Evolutionary conservation across 2,329 filamentous ascomycete genomes (phyloP).

Genomic region (Cladophialophora yegresii): DNA sequence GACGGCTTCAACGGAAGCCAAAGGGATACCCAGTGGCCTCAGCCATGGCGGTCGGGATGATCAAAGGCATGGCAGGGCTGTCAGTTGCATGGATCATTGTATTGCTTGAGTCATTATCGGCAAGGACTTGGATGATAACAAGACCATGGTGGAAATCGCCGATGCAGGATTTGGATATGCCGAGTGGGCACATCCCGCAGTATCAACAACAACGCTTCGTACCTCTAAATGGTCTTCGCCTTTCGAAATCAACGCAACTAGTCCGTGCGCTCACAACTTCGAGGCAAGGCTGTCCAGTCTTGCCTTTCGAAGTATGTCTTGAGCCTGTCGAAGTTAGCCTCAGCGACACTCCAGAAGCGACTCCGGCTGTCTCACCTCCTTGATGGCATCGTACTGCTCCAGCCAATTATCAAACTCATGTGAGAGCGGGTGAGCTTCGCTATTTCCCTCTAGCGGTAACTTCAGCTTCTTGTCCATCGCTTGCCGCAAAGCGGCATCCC

Average conservation of each 20-base stretch:
- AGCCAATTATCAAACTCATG: slow-evolving; percentile 16
- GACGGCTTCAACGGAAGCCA: background rate
- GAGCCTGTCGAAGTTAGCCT: background rate
- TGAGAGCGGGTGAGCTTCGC: slow-evolving; percentile 3
- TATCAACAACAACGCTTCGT: background rate
- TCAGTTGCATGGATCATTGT: background rate
- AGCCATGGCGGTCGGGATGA: no score
- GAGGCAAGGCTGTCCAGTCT: background rate
- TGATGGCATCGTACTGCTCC: slow-evolving; percentile 14
- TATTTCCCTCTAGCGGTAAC: background rate
- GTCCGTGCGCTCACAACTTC: background rate
- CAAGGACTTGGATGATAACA: background rate
- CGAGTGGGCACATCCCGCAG: background rate
- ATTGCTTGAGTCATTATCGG: background rate
- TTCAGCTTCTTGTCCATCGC: background rate
- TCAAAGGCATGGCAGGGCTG: background rate
- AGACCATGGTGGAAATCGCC: background rate
- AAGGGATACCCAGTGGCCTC: background rate
- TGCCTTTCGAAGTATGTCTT: background rate
- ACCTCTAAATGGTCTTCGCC: background rate
- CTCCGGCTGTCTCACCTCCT: slow-evolving; percentile 1
- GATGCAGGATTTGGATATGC: background rate
- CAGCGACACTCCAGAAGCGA: background rate
- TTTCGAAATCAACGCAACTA: background rate
- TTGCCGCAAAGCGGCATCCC: background rate